Base-by-base conservation (phyloP, 1,284 basidiomycete genomes). In the Pascua guehoae region DNA sequence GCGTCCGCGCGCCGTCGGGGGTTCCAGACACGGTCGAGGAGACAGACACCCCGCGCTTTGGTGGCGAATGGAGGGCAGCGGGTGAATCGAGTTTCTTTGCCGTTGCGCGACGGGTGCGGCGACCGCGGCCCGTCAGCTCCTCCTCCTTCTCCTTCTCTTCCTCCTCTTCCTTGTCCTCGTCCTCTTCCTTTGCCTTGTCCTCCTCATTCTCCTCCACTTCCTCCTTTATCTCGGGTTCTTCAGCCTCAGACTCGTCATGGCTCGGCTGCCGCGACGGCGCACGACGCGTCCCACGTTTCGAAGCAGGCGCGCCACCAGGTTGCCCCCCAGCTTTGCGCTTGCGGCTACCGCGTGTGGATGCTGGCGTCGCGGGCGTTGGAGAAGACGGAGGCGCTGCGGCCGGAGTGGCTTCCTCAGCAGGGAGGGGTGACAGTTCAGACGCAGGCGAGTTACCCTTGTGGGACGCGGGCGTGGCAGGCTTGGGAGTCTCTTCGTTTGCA, bases 1-100 rank as follows among this genome's bases (percentile, higher is more conserved):
- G 16, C 14, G 55, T 51, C 8, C 52, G 47, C 5, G 47, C 50
- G 9, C 49, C 50, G 15, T 57, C 51, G 8, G 68, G 64, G 5
- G 66, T 62, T 0, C 64, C 66, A 0, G 71, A 69, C 0, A 61
- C 62, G 0, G 64, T 62, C 0, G 71, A 70, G 1, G 63, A 58
- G 0, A 68, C 73, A 0, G 67, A 70, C 4, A 57, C 58, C 5
- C 66, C 69, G 7, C 69, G 66, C 39, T 65, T 63, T 0, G 67
- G 64, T 2, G 72, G 68, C 10, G 66, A 61, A 1, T 60, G 60
- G 52, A 60, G 62, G 9, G 60, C 61, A n/a, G n/a, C n/a, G 4
- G 66, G 67, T 11, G 62, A 67, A 10, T 61, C 59, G 48, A 9
- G 52, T 38, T 57, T 54, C 46, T 58, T 60, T 12, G 43, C 45